phyloP scores from a whole-genome alignment of 1,284 basidiomycete genomes.

The Ustilago curta region DNA sequence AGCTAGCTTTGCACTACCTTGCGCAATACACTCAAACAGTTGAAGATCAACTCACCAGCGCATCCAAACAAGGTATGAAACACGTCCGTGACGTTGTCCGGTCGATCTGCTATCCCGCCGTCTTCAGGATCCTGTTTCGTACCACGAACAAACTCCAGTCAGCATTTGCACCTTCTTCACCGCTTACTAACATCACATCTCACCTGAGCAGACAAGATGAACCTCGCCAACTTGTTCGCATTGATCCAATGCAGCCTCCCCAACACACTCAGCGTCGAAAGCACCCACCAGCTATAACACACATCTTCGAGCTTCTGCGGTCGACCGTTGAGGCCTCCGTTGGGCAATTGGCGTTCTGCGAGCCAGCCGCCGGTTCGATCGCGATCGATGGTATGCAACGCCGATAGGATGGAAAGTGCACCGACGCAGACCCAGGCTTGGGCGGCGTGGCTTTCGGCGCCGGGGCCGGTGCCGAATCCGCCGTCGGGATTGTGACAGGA shows the following conservation, averaged over 20 bases:
- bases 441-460: constrained; percentile 90
- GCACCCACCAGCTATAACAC: constrained; percentile 97
- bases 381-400: constrained; percentile 74
- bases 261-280: constrained; percentile 87
- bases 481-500: constrained; percentile 93
- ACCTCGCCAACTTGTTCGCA: constrained; percentile 79
- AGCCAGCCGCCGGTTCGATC: constrained; percentile 87
- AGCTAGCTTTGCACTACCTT: not conserved
- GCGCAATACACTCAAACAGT: not conserved
- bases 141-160: not conserved
- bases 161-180: not conserved
- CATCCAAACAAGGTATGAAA: constrained; percentile 96
- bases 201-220: constrained; percentile 90
- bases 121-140: constrained; percentile 81
- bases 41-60: constrained; percentile 76
- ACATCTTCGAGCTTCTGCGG: constrained; percentile 99
- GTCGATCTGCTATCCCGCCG: constrained; percentile 93
- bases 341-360: constrained; percentile 89
- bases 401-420: constrained; percentile 85
- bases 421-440: constrained; percentile 93
- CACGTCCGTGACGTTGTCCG: constrained; percentile 92
- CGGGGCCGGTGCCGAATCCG: constrained; percentile 85
- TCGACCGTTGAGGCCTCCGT: constrained; percentile 92
- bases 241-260: constrained; percentile 91
- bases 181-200: constrained; percentile 36